phyloP scores from a whole-genome alignment of 208 protist species.

The Giardia muris region DNA sequence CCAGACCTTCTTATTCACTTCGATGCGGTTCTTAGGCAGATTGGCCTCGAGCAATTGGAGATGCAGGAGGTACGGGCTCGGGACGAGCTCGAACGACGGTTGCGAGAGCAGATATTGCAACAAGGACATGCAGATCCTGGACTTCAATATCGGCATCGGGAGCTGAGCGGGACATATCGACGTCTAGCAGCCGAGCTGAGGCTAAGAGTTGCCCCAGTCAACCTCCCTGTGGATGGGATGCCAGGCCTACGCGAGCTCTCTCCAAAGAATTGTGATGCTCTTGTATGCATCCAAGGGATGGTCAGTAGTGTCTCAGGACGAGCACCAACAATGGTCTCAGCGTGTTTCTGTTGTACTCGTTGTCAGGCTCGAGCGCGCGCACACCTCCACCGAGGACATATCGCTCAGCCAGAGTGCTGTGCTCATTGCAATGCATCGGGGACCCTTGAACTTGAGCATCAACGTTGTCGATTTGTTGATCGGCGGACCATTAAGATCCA shows the following conservation, averaged over 20 bases:
- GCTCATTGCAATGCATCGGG: neutral
- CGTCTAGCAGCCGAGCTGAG: neutral
- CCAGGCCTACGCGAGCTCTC: neutral
- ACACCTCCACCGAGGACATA: neutral
- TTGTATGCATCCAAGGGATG: neutral
- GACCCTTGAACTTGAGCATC: neutral
- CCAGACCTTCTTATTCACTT: neutral
- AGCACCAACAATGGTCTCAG: neutral
- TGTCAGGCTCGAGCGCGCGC: neutral
- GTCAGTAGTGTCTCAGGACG: neutral
- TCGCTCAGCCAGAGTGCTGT: neutral
- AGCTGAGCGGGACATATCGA: neutral
- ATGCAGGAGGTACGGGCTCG: neutral
- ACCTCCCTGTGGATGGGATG: neutral
- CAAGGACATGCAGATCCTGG: neutral
- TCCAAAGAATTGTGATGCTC: neutral
- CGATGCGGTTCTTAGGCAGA: neutral
- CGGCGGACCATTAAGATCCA: constrained; percentile 19
- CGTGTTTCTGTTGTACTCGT: neutral
- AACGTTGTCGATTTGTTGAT: neutral
- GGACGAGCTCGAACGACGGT: neutral
- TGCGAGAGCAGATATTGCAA: neutral
- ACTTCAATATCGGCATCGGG: neutral
- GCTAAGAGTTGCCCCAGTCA: neutral
- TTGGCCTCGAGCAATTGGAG: neutral